These are phyloP conservation scores for Nematodospora valgi DNA, from an alignment of 805 yeast genomes.

Conservation along the genomic window DNA sequence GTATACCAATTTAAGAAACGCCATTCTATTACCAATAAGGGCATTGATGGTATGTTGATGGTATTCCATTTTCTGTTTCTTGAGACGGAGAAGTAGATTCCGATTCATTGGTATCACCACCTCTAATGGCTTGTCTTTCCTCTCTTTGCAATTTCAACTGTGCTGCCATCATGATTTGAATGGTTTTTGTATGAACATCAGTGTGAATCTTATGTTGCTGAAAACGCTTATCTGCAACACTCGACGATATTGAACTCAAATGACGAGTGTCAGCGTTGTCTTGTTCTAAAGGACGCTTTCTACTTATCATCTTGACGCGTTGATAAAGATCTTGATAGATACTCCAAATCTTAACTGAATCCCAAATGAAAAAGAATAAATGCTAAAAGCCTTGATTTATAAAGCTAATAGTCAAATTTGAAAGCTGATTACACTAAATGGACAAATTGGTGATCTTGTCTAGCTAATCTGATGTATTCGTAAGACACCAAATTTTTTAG, in stretches of 20 bases:
- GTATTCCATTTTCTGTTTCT: not conserved
- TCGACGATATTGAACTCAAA: not conserved
- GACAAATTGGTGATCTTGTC: no score
- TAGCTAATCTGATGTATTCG: no score
- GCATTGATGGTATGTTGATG: slow-evolving; percentile 7
- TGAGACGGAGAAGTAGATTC: not conserved
- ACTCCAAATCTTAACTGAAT: no score
- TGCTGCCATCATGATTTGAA: slow-evolving; percentile 29
- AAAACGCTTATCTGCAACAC: slow-evolving; percentile 13
- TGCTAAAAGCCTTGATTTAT: no score
- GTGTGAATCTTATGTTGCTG: slow-evolving; percentile 28
- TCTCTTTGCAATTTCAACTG: slow-evolving; percentile 14
- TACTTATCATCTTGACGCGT: slow-evolving; percentile 1
- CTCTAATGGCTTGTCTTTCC: slow-evolving; percentile 6
- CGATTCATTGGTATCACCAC: not conserved
- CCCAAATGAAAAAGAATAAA: not conserved
- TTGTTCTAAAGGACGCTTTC: slow-evolving; percentile 2
- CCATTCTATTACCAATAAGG: slow-evolving; percentile 8
- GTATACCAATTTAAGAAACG: no score
- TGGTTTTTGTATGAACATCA: slow-evolving; percentile 27
- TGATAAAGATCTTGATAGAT: not conserved
- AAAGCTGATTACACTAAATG: no score
- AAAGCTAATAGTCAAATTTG: no score
- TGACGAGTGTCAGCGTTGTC: not conserved
- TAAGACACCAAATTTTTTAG: no score